Conservation (phyloP, 106 monocot species). For the Ottelia alismoides region DNA sequence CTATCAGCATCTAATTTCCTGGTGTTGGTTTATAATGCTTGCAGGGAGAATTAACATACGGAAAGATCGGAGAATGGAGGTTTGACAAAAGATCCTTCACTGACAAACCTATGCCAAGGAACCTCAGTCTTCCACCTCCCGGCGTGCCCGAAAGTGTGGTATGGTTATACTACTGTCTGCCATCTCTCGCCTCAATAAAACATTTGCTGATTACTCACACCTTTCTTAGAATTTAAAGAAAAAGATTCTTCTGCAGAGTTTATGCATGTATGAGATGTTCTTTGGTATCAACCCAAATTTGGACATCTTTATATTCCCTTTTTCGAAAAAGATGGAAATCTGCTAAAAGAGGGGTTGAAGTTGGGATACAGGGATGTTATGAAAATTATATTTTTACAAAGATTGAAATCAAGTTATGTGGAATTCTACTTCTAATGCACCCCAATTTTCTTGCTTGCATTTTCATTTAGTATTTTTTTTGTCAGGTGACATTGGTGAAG, state of each 20-base stretch:
- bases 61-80: conserved; percentile 92
- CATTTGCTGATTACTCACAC: neutral
- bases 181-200: neutral
- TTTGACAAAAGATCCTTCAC: conserved; percentile 83
- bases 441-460: neutral
- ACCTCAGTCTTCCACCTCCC: conserved; percentile 57
- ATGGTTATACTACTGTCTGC: conserved; percentile 1
- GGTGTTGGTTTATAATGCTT: conserved; percentile 1
- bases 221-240: neutral
- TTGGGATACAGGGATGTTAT: no score
- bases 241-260: neutral
- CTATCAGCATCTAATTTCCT: neutral
- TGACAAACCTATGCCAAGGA: conserved; percentile 43
- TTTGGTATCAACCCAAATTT: neutral
- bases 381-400: no score
- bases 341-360: no score
- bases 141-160: conserved; percentile 91
- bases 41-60: conserved; percentile 65
- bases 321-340: no score
- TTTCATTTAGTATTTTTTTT: neutral
- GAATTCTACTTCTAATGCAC: neutral
- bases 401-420: neutral
- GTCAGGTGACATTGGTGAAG: conserved; percentile 65
- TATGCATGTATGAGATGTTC: neutral
- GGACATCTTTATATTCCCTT: neutral